A percentile compares a stretch with the other conserved stretches of the same genome.
Evolutionary conservation across 148 eudicot species (phyloP).

Genomic region (Mesembryanthemum crystallinum): DNA sequence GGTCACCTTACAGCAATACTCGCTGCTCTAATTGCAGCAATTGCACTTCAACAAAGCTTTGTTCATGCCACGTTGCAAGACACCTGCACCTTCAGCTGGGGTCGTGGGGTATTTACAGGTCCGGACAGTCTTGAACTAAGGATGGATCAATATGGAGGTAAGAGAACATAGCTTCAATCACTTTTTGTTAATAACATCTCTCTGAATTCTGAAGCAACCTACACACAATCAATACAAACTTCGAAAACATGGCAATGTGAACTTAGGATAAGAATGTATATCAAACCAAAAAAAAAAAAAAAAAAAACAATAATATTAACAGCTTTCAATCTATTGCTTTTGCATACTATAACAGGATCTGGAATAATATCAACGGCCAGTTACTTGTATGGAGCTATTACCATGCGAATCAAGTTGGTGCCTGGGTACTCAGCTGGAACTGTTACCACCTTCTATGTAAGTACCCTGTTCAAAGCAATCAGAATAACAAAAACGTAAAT

Average conservation of each 20-base stretch:
- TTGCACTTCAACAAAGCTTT: slow-evolving; percentile 30
- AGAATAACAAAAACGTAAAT: not conserved
- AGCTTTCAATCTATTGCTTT: not conserved
- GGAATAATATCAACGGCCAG: slow-evolving; percentile 45
- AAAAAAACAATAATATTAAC: not conserved
- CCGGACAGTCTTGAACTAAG: slow-evolving; percentile 38
- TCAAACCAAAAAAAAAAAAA: too few species aligned
- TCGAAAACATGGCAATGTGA: too few species aligned
- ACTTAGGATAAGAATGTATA: too few species aligned
- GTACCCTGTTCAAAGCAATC: slow-evolving; percentile 24
- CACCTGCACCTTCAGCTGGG: slow-evolving; percentile 44
- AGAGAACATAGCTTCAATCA: not conserved
- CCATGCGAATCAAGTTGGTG: slow-evolving; percentile 54
- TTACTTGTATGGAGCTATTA: slow-evolving; percentile 62
- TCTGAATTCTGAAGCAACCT: not conserved
- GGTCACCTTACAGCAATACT: slow-evolving; percentile 30
- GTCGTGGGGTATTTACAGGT: slow-evolving; percentile 23
- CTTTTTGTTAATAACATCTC: not conserved
- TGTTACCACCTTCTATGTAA: slow-evolving; percentile 75
- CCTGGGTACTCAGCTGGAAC: slow-evolving; percentile 73
- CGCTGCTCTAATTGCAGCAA: slow-evolving; percentile 26
- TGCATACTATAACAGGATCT: slow-evolving; percentile 39
- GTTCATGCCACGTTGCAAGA: slow-evolving; percentile 37
- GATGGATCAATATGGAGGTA: slow-evolving; percentile 44
- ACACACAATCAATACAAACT: not conserved